Conservation (phyloP, 768 basidiomycete genomes). For the Pluteus cervinus region DNA sequence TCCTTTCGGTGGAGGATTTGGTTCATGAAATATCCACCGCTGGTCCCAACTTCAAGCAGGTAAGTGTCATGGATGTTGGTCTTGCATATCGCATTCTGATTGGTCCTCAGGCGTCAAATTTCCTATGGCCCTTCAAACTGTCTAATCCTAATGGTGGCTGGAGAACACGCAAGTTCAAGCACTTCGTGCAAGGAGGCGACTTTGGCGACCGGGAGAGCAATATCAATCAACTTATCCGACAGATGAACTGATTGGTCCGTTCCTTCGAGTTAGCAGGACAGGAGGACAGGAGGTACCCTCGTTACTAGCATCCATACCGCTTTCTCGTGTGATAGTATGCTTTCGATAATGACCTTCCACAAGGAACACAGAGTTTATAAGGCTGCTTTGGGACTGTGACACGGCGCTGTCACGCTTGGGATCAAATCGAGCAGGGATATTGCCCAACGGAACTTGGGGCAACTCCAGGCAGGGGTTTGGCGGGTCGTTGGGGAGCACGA, state of each 20-base stretch:
- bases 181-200: slow-evolving; percentile 94
- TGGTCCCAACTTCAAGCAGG: slow-evolving; percentile 99
- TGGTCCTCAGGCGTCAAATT: slow-evolving; percentile 69
- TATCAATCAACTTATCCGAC: slow-evolving; percentile 96
- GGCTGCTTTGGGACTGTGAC: too few relatives aligned
- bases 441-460: too few relatives aligned
- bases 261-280: too few relatives aligned
- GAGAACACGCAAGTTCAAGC: slow-evolving; percentile 97
- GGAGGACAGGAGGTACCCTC: too few relatives aligned
- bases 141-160: slow-evolving; percentile 99
- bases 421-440: too few relatives aligned
- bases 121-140: slow-evolving; percentile 99
- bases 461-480: too few relatives aligned
- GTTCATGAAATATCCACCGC: slow-evolving; percentile 94
- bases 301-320: too few relatives aligned
- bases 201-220: slow-evolving; percentile 94
- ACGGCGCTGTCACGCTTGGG: too few relatives aligned
- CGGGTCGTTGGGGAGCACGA: too few relatives aligned
- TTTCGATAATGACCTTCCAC: too few relatives aligned
- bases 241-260: slow-evolving; percentile 75
- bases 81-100: not conserved
- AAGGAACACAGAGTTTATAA: too few relatives aligned
- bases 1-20: slow-evolving; percentile 95
- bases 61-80: slow-evolving; percentile 23
- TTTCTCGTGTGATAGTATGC: too few relatives aligned